Base-by-base conservation (phyloP, 2,329 filamentous ascomycete species). In the Beauveria rudraprayagi region DNA sequence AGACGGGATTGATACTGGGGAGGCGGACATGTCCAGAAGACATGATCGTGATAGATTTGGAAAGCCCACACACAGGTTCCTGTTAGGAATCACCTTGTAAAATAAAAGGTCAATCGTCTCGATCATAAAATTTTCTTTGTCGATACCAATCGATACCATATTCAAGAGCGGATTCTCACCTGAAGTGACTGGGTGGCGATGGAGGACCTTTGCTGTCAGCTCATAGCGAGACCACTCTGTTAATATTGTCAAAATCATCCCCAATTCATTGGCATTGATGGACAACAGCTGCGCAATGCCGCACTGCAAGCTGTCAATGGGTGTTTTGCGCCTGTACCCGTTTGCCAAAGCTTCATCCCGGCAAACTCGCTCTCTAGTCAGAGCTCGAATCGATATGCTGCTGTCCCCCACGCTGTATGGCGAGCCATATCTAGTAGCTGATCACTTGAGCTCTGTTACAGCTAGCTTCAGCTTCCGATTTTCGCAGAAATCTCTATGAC, bases 31-130 rank as follows among this genome's bases (percentile, higher is more conserved):
- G 65, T 67, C 65, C 66, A 70, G 68, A 67, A 63, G 65, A 68
- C 67, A 70, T 70, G 69, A 66, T 69, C 71, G 67, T 71, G 67
- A 71, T 72, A 70, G 70, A 73, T 67, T 70, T 71, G 70, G 68
- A 67, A 68, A 68, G 66, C 67, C 69, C 68, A 64, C 67, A 68
- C 44, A 68, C 52, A 46, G 60, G 66, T 69, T 70, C 65, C 70
- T 70, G 67, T 66, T 66, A 65, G 69, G 69, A 71, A 73, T 67
- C 66, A 67, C 72, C 69, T 72, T 76, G 74, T 76, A 76, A 75
- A 76, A 74, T 76, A 74, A 75, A 75, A 74, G 57, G 71, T 74
- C 72, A 72, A 72, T 72, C 70, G 71, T 72, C 72, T 71, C 69
- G 69, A 65, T 70, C 70, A 68, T 67, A 68, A 70, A 67, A 69